Conservation (phyloP, 78 protist species). For the Planoprotostelium fungivorum region DNA sequence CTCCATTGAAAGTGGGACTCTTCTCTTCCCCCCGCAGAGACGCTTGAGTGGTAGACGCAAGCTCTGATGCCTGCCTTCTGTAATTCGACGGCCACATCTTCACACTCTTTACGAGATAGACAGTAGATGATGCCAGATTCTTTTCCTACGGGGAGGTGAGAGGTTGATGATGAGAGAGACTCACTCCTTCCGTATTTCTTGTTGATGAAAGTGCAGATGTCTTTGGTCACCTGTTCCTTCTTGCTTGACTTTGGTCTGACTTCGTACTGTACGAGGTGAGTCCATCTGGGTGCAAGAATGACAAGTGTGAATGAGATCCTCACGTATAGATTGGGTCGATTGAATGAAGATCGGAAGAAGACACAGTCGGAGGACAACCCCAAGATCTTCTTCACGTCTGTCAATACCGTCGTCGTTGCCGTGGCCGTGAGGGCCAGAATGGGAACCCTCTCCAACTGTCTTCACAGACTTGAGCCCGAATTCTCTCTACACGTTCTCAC, state of each 20-base stretch:
- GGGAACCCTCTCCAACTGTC: constrained; percentile 29
- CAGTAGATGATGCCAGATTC: background rate
- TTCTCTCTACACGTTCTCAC: background rate
- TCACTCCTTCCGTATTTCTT: constrained; percentile 7
- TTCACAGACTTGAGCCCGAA: background rate
- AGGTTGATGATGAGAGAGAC: background rate
- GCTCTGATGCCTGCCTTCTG: constrained; percentile 39
- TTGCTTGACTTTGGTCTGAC: background rate
- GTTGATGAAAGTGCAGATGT: constrained; percentile 25
- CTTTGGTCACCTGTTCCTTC: constrained; percentile 11
- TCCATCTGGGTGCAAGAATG: background rate
- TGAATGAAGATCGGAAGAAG: constrained; percentile 65
- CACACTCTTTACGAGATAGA: background rate
- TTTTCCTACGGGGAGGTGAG: background rate
- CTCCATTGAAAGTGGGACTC: constrained; percentile 73
- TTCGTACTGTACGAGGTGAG: background rate
- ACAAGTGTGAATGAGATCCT: too few relatives aligned
- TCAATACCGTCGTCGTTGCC: constrained; percentile 68
- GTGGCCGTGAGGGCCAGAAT: constrained; percentile 71
- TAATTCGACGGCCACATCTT: background rate
- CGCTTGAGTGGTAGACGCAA: constrained; percentile 76
- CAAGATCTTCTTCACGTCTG: constrained; percentile 21
- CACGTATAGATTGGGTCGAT: constrained; percentile 81
- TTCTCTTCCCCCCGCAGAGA: constrained; percentile 33
- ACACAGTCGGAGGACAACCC: constrained; percentile 33